Evolutionary conservation across 257 asterid genomes (phyloP).

Genomic region (Solanum sitiens): DNA sequence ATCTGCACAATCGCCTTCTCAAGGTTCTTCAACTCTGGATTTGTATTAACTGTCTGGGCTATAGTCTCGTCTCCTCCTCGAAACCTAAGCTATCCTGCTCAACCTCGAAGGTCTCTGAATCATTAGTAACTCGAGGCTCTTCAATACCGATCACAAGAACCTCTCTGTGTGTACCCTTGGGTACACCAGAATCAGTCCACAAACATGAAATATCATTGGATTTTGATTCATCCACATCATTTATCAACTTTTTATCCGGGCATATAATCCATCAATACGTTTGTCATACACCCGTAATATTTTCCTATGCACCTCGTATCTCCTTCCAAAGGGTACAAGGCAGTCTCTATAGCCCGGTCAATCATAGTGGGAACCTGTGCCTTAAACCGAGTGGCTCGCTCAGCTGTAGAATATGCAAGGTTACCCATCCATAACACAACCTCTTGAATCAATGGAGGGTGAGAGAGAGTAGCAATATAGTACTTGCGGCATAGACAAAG

Average conservation of each 20-base stretch:
- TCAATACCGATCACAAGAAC: too few relatives aligned
- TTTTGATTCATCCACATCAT: neutral
- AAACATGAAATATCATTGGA: neutral
- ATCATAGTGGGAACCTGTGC: neutral
- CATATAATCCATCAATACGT: neutral
- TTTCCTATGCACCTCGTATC: neutral
- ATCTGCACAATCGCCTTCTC: too few relatives aligned
- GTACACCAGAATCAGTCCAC: neutral
- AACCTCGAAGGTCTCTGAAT: neutral
- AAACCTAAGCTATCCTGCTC: accelerated
- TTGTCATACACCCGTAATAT: too few relatives aligned
- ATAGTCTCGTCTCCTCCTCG: neutral
- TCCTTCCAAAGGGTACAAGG: neutral
- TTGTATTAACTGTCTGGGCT: too few relatives aligned
- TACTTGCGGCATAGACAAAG: too few relatives aligned
- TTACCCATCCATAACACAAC: neutral
- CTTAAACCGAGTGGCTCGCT: neutral
- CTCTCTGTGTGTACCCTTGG: neutral
- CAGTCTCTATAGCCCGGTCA: neutral
- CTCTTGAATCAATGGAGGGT: too few relatives aligned
- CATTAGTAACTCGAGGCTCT: neutral
- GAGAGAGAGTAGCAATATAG: too few relatives aligned
- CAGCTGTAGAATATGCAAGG: neutral
- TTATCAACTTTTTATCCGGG: accelerated
- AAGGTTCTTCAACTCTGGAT: neutral